Evolutionary conservation across 2,329 filamentous ascomycete species (phyloP).

Genomic region (Stachybotrys chlorohalonatus): DNA sequence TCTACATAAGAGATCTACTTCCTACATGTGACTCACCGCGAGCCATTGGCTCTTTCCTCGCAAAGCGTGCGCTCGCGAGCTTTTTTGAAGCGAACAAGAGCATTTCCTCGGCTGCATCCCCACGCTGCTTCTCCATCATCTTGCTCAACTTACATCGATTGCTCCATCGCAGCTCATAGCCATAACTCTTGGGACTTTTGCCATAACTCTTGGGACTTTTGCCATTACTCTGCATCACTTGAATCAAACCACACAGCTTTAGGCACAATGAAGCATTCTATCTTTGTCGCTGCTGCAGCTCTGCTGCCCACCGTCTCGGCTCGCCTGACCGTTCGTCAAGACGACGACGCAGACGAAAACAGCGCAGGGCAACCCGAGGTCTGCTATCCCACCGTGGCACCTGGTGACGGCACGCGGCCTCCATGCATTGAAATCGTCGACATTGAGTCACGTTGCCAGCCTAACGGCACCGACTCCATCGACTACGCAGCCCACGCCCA

Average conservation of each 20-base stretch:
- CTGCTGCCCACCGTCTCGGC: conserved; percentile 6
- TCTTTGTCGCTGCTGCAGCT: conserved; percentile 3
- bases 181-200: background rate
- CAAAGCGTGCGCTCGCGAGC: background rate
- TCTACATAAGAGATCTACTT: background rate
- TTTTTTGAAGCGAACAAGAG: background rate
- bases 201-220: background rate
- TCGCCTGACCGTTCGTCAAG: background rate
- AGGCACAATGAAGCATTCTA: conserved; percentile 9
- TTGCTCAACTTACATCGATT: background rate
- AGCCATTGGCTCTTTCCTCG: background rate
- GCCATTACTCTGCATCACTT: background rate
- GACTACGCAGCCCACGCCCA: conserved; percentile 17
- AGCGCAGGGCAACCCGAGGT: conserved; percentile 1
- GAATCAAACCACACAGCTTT: background rate
- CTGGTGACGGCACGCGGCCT: conserved; percentile 4
- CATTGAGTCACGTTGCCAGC: conserved; percentile 19
- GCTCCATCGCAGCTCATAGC: background rate
- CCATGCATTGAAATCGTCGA: conserved; percentile 19
- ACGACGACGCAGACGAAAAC: background rate
- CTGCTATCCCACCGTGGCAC: conserved; percentile 4
- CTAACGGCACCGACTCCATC: conserved; percentile 15
- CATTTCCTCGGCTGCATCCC: background rate
- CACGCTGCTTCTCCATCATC: background rate
- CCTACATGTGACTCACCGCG: background rate